Evolutionary conservation across 2,329 filamentous ascomycete genomes (phyloP).

Genomic region (Fusarium chlamydosporum): DNA sequence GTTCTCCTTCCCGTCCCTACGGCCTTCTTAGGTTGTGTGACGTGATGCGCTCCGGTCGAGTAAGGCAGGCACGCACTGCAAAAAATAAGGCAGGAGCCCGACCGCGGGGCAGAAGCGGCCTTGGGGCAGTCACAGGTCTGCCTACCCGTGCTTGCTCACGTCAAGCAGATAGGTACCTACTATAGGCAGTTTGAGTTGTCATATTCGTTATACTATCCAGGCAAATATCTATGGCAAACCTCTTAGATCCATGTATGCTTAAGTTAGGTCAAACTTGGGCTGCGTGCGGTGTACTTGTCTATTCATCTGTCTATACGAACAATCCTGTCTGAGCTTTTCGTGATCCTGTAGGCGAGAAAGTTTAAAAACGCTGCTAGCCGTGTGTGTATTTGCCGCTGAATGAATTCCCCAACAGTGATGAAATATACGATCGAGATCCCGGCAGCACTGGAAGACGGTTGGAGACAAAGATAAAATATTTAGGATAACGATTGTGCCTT

Average conservation of each 20-base stretch:
- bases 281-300: not conserved
- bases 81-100: constrained; percentile 24
- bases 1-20: constrained; percentile 18
- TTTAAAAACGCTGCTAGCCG: constrained; percentile 8
- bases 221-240: not conserved
- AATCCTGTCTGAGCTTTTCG: not conserved
- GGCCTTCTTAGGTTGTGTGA: constrained; percentile 36
- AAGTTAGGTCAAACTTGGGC: not conserved
- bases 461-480: constrained; percentile 6
- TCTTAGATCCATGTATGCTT: not conserved
- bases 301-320: not conserved
- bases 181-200: too few relatives aligned
- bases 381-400: constrained; percentile 29
- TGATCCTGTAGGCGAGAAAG: not conserved
- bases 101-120: constrained; percentile 18
- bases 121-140: not conserved
- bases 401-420: constrained; percentile 16
- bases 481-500: constrained; percentile 1
- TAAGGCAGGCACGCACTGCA: constrained; percentile 36
- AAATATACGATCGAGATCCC: constrained; percentile 39
- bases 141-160: not conserved
- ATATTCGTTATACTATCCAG: not conserved
- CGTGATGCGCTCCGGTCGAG: constrained; percentile 37
- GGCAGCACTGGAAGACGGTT: constrained; percentile 5
- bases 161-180: too few relatives aligned